Evolutionary conservation across 306 rosid genomes (phyloP), one percentile per base, ranked within the genome.

Genomic region (Amphicarpaea edgeworthii): DNA sequence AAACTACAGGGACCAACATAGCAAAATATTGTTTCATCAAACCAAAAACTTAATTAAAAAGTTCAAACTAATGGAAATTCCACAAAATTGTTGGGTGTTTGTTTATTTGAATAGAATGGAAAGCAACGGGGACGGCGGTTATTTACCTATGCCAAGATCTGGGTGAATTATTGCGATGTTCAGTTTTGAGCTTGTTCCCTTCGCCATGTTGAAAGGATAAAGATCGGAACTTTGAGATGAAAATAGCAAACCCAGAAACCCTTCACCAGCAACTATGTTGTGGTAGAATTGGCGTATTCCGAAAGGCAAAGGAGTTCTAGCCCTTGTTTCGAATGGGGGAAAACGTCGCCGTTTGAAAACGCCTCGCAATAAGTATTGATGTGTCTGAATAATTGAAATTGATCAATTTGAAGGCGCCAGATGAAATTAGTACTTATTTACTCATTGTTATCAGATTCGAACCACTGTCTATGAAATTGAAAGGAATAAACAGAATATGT

Each of bases 141-240:
- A 68, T 72, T 32, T 82, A 90, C 98, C 95, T 71, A 95, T 95
- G 28, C 98, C 98, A 75, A 95, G 92, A 88, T 94, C 97, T 1
- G 97, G 98, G 69, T 92, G 97, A 75, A 94, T 81, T 47, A 94
- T 83, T 10, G 97, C 95, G 5, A 90, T 87, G 66, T 83, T 94
- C 77, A 87, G 37, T 83, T 87, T 90, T 19, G 88, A 78, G 76
- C 54, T 34, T 6, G 77, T 38, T 76, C 34, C 83, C 83, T 75
- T 77, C 17, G 83, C 85, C 92, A 87, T 84, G 9, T 30, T 20
- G 65, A n/a, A n/a, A 37, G 42, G 40, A 43, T 4, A 30, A 63
- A 62, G 55, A 64, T 43, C 3, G 46, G 57, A 80, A 55, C 61
- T 66, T 53, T 32, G n/a, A 64, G 54, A 23, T 42, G 34, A 9